phyloP scores from a whole-genome alignment of 352 stramenopile species.

The Phytophthora vignae region DNA sequence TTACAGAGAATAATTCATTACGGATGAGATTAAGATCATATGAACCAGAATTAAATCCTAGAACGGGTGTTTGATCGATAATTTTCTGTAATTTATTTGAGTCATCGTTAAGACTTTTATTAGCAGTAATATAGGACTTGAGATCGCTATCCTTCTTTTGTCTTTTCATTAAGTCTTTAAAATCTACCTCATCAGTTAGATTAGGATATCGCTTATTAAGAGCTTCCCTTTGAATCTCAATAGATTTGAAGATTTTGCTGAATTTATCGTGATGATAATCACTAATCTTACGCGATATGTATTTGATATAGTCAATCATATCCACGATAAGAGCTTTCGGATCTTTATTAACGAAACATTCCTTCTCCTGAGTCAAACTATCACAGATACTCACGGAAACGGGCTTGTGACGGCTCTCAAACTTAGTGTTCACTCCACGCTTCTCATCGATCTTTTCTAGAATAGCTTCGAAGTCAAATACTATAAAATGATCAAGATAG shows the following conservation, averaged over 20 bases:
- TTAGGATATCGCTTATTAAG: too few species aligned
- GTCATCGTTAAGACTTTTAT: background rate
- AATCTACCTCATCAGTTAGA: too few species aligned
- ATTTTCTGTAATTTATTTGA: background rate
- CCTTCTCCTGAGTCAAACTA: constrained; percentile 4
- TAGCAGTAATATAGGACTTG: background rate
- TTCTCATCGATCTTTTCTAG: background rate
- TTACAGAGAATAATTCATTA: constrained; percentile 3
- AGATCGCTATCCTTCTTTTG: too few species aligned
- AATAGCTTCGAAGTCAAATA: constrained; percentile 18
- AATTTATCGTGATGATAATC: background rate
- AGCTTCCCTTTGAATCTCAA: too few species aligned
- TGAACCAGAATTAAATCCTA: background rate
- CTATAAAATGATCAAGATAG: constrained; percentile 35
- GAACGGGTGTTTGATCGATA: background rate
- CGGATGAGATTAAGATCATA: constrained; percentile 42
- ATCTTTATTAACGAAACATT: constrained; percentile 9
- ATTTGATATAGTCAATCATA: constrained; percentile 1
- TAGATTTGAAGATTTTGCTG: background rate
- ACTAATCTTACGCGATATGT: background rate
- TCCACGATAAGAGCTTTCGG: background rate
- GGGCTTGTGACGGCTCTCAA: constrained; percentile 1
- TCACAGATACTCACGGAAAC: constrained; percentile 4
- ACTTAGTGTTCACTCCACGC: background rate
- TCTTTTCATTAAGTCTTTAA: too few species aligned